Evolutionary conservation across 495 filamentous ascomycete species (phyloP), one percentile per base, ranked within the genome.

Genomic region (Penicilliopsis zonata): DNA sequence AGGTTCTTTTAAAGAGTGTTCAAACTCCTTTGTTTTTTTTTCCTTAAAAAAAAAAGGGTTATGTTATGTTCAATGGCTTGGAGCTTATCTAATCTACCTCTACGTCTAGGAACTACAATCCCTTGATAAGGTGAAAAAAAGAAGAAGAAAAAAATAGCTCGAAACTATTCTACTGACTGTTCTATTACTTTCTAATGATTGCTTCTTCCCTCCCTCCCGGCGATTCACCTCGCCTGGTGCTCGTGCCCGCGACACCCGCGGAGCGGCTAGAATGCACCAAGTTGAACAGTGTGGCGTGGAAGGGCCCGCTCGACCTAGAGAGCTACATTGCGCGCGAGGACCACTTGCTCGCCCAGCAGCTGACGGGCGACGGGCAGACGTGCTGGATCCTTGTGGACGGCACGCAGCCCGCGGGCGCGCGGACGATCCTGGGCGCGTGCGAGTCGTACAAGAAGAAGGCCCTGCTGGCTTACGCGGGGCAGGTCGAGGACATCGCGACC

Each of bases 331-430:
- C 63, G 10, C 82, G 90, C 21, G 90, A 98, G 57, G 55, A 66
- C 14, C 70, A 76, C 43, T 71, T 95, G 2, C 57, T 59, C 4
- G 67, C 66, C n/a, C 74, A 82, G 30, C 59, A 63, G 0, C 60
- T 92, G 13, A 76, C 80, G 18, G 65, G 69, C 28, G 61, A 90
- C 46, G 82, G 81, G 24, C 58, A 95, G 25, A 83, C 78, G 8
- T 74, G 78, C 49, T 98, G 90, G 90, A 73, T 93, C 37, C 70
- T 98, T 2, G 79, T 86, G 1, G 72, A 86, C 43, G 36, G 59
- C 31, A 43, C 40, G 28, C 49, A 59, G 27, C 48, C 61, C 5
- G 53, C 65, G 14, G 57, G 65, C 12, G 24, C 54, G 4, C 63
- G 85, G 27, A 70, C 72, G 0, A 70, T 94, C 24, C 69, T 93